phyloP scores from a whole-genome alignment of 2,329 filamentous ascomycete genomes.

The Cercospora janseana region DNA sequence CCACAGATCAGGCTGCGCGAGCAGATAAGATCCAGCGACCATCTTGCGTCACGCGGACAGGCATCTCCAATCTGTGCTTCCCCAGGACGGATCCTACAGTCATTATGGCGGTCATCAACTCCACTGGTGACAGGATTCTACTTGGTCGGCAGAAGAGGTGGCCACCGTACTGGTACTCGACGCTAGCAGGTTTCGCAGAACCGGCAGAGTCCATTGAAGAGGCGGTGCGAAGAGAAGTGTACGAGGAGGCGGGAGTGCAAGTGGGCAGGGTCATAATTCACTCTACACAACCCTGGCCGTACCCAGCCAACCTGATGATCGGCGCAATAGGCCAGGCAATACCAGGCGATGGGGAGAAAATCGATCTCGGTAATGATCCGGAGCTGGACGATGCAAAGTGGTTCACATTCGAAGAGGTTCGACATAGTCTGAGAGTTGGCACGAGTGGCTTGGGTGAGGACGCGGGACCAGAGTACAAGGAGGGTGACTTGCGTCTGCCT shows the following conservation, averaged over 20 bases:
- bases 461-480: slow-evolving; percentile 65
- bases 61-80: slow-evolving; percentile 87
- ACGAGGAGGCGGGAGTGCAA: slow-evolving; percentile 51
- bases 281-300: slow-evolving; percentile 55
- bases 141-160: slow-evolving; percentile 83
- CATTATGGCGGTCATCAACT: slow-evolving; percentile 87
- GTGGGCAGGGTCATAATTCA: slow-evolving; percentile 53
- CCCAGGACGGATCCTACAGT: slow-evolving; percentile 91
- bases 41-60: slow-evolving; percentile 76
- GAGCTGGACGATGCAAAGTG: slow-evolving; percentile 89
- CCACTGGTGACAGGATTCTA: slow-evolving; percentile 72
- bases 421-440: slow-evolving; percentile 67
- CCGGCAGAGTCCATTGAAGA: slow-evolving; percentile 53
- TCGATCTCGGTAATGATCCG: slow-evolving; percentile 81
- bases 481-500: slow-evolving; percentile 76
- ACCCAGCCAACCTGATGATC: slow-evolving; percentile 55
- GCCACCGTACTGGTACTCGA: slow-evolving; percentile 83
- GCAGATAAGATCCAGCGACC: slow-evolving; percentile 53
- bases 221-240: slow-evolving; percentile 52
- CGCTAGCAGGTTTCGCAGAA: slow-evolving; percentile 62
- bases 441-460: slow-evolving; percentile 66
- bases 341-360: slow-evolving; percentile 66
- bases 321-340: slow-evolving; percentile 80
- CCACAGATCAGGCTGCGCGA: slow-evolving; percentile 57
- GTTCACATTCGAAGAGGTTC: slow-evolving; percentile 78